Evolutionary conservation across 345 rosid species (phyloP).

Genomic region (Brassica rapa): DNA sequence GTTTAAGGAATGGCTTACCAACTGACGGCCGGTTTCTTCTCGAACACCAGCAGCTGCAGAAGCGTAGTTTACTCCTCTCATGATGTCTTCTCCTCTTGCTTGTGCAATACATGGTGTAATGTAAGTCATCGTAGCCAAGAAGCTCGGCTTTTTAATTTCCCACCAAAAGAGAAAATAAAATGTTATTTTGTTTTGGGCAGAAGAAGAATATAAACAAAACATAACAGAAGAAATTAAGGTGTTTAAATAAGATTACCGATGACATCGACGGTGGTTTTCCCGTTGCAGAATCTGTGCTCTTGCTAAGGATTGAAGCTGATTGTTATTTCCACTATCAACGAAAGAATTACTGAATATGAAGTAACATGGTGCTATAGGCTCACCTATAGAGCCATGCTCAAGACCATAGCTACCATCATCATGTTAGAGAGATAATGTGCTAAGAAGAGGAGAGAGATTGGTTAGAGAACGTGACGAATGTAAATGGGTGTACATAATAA

Average conservation of each 20-base stretch:
- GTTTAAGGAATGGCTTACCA: too few species aligned
- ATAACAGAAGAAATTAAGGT: background rate
- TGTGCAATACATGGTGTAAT: too few species aligned
- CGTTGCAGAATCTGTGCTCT: constrained; percentile 74
- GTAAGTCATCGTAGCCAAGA: too few species aligned
- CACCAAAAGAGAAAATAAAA: too few species aligned
- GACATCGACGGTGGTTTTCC: constrained; percentile 75
- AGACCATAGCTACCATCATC: constrained; percentile 21
- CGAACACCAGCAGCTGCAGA: too few species aligned
- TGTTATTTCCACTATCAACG: constrained; percentile 86
- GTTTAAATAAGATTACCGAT: constrained; percentile 45
- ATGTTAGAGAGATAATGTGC: constrained; percentile 15
- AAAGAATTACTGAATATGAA: constrained; percentile 85
- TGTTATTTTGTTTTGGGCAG: too few species aligned
- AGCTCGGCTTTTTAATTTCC: too few species aligned
- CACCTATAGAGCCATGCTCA: constrained; percentile 37
- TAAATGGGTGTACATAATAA: constrained; percentile 27
- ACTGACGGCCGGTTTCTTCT: too few species aligned
- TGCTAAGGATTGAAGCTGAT: constrained; percentile 60
- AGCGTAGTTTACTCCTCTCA: too few species aligned
- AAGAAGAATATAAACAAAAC: too few species aligned
- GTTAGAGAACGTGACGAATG: constrained; percentile 38
- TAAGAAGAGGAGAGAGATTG: constrained; percentile 21
- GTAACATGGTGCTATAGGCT: constrained; percentile 71
- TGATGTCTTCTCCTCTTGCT: too few species aligned